phyloP scores from a whole-genome alignment of 2,329 filamentous ascomycete species.

The Sarocladium oryzae region DNA sequence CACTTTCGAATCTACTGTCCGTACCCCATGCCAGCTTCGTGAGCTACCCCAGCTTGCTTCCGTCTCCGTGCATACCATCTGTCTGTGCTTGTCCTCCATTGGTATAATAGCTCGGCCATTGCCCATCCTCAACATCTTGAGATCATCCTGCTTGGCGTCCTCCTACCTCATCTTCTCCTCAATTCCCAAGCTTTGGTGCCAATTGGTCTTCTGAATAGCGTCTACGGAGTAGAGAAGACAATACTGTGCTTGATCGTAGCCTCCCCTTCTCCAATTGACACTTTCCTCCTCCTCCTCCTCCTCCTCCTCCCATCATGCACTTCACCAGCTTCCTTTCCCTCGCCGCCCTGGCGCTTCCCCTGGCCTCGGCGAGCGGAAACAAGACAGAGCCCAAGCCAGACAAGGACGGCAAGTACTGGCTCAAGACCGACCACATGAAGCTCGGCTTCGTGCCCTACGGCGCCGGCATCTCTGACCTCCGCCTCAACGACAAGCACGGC shows the following conservation, averaged over 20 bases:
- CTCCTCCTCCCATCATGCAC: constrained; percentile 16
- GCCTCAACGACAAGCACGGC: constrained; percentile 63
- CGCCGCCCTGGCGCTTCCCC: constrained; percentile 14
- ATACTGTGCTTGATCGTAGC: not conserved
- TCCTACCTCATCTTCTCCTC: constrained; percentile 7
- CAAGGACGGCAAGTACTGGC: constrained; percentile 63
- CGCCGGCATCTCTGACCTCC: constrained; percentile 64
- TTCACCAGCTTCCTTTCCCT: constrained; percentile 12
- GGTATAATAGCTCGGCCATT: constrained; percentile 5
- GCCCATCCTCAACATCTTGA: not conserved
- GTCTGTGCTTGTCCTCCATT: not conserved
- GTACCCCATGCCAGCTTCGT: not conserved
- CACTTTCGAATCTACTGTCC: not conserved
- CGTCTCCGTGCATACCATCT: not conserved
- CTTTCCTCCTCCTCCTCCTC: too few relatives aligned
- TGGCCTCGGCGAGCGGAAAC: constrained; percentile 14
- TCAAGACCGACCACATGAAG: constrained; percentile 58
- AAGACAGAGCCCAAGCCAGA: constrained; percentile 34
- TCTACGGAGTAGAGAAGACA: not conserved
- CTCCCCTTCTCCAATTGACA: not conserved
- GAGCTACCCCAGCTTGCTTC: not conserved
- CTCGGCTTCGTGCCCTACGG: constrained; percentile 69
- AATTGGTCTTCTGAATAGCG: not conserved
- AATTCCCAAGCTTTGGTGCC: not conserved
- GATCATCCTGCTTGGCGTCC: not conserved